Evolutionary conservation across 2,329 filamentous ascomycete genomes (phyloP).

Genomic region (Fusarium papillatum): DNA sequence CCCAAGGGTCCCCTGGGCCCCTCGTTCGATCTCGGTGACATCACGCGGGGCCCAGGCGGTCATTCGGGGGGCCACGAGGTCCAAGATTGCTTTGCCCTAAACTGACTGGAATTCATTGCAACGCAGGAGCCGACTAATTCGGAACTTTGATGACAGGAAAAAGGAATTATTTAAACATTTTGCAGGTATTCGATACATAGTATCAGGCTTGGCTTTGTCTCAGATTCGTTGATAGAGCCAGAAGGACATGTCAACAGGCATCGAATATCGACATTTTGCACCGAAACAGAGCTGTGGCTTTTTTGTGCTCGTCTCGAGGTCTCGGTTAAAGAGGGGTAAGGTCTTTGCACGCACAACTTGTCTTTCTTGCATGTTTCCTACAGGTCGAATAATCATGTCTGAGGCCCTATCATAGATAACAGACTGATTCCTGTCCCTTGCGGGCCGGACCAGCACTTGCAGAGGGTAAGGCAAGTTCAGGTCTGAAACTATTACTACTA

Average conservation of each 20-base stretch:
- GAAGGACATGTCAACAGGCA: background rate
- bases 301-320: slow-evolving; percentile 1
- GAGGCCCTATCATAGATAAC: background rate
- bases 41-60: slow-evolving; percentile 30
- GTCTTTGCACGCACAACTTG: slow-evolving; percentile 23
- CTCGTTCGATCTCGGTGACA: slow-evolving; percentile 42
- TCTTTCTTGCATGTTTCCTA: slow-evolving; percentile 10
- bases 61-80: slow-evolving; percentile 13
- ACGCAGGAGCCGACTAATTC: background rate
- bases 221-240: background rate
- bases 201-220: background rate
- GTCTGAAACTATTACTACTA: slow-evolving; percentile 4
- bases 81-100: slow-evolving; percentile 1
- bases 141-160: background rate
- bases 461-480: slow-evolving; percentile 31
- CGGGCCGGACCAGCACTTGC: background rate
- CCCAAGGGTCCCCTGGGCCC: slow-evolving; percentile 11
- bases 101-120: background rate
- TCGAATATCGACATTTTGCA: slow-evolving; percentile 20
- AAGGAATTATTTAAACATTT: background rate
- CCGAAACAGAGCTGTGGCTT: slow-evolving; percentile 35
- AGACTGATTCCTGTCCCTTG: background rate
- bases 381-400: background rate
- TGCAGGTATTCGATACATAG: background rate
- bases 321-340: slow-evolving; percentile 25